phyloP scores from a whole-genome alignment of 2,329 filamentous ascomycete species.

The Aureobasidium melanogenum region DNA sequence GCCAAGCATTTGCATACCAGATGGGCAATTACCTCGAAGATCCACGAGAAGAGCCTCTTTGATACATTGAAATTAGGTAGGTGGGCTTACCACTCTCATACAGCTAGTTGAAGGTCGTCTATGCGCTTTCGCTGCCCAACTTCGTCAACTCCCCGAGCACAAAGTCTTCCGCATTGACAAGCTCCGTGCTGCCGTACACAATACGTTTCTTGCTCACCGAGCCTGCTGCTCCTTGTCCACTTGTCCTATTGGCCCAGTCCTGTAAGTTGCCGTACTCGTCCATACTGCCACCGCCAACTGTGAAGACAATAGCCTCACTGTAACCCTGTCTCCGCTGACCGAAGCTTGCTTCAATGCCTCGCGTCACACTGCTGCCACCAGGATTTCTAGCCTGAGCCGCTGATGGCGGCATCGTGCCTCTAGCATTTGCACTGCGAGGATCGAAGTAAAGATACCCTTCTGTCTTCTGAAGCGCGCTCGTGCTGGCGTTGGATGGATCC shows the following conservation, averaged over 20 bases:
- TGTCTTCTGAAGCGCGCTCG: slow-evolving; percentile 88
- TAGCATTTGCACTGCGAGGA: slow-evolving; percentile 82
- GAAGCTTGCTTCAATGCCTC: slow-evolving; percentile 72
- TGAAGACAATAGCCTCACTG: slow-evolving; percentile 33
- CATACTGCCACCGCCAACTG: slow-evolving; percentile 82
- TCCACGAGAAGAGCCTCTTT: not conserved
- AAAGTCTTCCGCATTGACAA: slow-evolving; percentile 56
- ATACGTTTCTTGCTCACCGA: slow-evolving; percentile 64
- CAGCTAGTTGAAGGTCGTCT: slow-evolving; percentile 6
- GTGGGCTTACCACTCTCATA: not conserved
- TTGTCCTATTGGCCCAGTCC: slow-evolving; percentile 82
- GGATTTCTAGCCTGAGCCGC: slow-evolving; percentile 43
- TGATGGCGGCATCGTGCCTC: slow-evolving; percentile 81
- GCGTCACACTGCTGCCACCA: slow-evolving; percentile 22
- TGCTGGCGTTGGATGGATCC: slow-evolving; percentile 84
- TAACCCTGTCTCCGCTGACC: slow-evolving; percentile 61
- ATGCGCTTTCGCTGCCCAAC: slow-evolving; percentile 47
- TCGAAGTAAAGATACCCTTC: slow-evolving; percentile 98
- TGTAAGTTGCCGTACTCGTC: slow-evolving; percentile 97
- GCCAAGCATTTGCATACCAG: not conserved
- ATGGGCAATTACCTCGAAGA: not conserved
- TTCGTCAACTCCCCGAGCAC: slow-evolving; percentile 47
- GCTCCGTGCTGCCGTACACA: slow-evolving; percentile 85
- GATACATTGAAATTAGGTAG: not conserved
- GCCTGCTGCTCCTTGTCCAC: slow-evolving; percentile 42